A percentile compares a stretch with the other conserved stretches of the same genome.
phyloP scores from a whole-genome alignment of 2,329 filamentous ascomycete genomes.

The Fusarium nygamai region DNA sequence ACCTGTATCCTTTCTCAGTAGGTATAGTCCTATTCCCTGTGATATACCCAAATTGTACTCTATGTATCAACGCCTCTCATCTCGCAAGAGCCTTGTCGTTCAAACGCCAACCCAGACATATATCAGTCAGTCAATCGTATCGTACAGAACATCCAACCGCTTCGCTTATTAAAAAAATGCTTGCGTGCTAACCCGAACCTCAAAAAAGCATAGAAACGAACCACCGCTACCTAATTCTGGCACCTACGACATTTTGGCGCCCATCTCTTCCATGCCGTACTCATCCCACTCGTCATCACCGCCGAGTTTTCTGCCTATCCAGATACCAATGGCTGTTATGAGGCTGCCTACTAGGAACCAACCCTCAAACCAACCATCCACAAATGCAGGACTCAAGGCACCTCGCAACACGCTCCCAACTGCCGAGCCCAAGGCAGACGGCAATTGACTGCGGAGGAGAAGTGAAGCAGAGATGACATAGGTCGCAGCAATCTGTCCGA shows the following conservation, averaged over 20 bases:
- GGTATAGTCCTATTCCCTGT: not conserved
- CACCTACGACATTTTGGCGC: slow-evolving; percentile 68
- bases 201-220: slow-evolving; percentile 16
- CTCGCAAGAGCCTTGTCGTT: not conserved
- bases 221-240: not conserved
- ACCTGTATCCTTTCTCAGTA: not conserved
- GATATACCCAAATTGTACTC: slow-evolving; percentile 12
- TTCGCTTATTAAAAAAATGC: slow-evolving; percentile 14
- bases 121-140: slow-evolving; percentile 20
- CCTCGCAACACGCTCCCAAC: slow-evolving; percentile 82
- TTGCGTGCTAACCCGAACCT: slow-evolving; percentile 14
- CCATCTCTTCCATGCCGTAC: slow-evolving; percentile 74
- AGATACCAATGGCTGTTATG: slow-evolving; percentile 76
- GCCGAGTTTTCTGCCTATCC: slow-evolving; percentile 72
- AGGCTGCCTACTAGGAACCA: slow-evolving; percentile 80
- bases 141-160: slow-evolving; percentile 12
- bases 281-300: slow-evolving; percentile 69
- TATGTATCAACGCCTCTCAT: slow-evolving; percentile 19
- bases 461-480: slow-evolving; percentile 86
- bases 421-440: slow-evolving; percentile 78
- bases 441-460: slow-evolving; percentile 80
- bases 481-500: slow-evolving; percentile 83
- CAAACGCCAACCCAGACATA: slow-evolving; percentile 24
- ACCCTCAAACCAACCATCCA: slow-evolving; percentile 84
- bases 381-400: slow-evolving; percentile 69